Conservation (phyloP, 768 basidiomycete genomes). For the Coprinellus micaceus region DNA sequence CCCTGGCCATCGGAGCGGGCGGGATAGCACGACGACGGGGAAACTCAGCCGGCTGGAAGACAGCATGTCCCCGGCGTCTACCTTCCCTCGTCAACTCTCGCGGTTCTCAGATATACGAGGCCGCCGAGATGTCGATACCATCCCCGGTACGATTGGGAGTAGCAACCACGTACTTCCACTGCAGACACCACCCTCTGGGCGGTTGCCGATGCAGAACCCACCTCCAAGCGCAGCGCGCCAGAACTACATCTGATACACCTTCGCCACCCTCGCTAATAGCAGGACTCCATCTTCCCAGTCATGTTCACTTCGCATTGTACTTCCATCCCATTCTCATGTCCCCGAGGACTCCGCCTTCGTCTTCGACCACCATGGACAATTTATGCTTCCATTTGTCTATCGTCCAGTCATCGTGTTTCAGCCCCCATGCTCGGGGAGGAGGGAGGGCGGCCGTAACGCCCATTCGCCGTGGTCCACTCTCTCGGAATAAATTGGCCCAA, state of each 20-base stretch:
- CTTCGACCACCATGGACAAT: too few relatives aligned
- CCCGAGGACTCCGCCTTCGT: too few relatives aligned
- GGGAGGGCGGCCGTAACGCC: too few relatives aligned
- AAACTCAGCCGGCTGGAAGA: conserved; percentile 1
- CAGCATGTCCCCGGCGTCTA: neutral
- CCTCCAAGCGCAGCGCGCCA: too few relatives aligned
- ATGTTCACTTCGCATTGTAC: neutral
- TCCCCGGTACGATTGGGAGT: neutral
- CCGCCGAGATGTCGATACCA: neutral
- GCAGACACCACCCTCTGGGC: neutral
- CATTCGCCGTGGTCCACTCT: too few relatives aligned
- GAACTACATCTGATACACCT: neutral
- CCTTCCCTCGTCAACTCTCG: neutral
- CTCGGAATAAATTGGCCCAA: too few relatives aligned
- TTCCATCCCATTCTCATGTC: too few relatives aligned
- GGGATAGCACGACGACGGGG: neutral
- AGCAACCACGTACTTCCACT: neutral
- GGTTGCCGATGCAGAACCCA: too few relatives aligned
- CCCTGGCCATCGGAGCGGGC: neutral
- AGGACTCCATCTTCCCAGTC: neutral
- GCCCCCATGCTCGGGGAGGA: too few relatives aligned
- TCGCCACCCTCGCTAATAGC: neutral
- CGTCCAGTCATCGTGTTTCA: too few relatives aligned
- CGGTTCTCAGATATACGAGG: neutral
- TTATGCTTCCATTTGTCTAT: too few relatives aligned